Base-by-base conservation (phyloP, 2,329 filamentous ascomycete genomes). In the Parastagonospora avenae region DNA sequence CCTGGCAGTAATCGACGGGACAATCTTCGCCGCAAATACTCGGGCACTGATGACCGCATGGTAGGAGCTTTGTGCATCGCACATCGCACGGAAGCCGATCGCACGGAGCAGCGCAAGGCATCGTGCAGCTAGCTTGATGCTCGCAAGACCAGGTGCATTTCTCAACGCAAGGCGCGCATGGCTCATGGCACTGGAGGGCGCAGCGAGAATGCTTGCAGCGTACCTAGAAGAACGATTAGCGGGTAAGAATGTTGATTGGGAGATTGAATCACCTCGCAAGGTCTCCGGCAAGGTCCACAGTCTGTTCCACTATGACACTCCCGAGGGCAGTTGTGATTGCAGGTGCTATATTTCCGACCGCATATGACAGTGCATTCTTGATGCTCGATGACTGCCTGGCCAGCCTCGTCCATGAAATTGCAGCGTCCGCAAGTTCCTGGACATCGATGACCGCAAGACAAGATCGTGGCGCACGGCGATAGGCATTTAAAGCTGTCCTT, bases 391-490 rank as follows among this genome's bases (percentile, higher is more conserved):
- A 24, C 14, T 1, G 35, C 11, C 11, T 49, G 16, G 2, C 48
- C 54, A 2, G 49, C 73, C 0, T 67, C 66, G 6, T 70, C 57
- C 19, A 69, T 72, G 1, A 43, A 60, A 3, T 74, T 77, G 67
- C 87, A 90, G 0, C 55, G 46, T 5, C 52, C 67, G 15, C 40
- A 42, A 19, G 14, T 30, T 5, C 71, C 73, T 4, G 62, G 52
- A 24, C 86, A 90, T 1, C 48, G 49, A 61, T 89, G 87, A 0
- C 87, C 85, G 59, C 88, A 91, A 0, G 67, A 27, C 1, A 85
- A 74, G 0, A 63, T 36, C 0, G 57, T 54, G 0, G 66, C 73
- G 57, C 88, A 91, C 1, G 55, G 43, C 1, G 67, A 70, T 0
- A 39, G 47, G 61, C 88, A 91, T 1, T 35, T 52, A 62, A 80